Percentiles rank a stretch among this genome's conserved stretches.
Evolutionary conservation across 352 stramenopile species (phyloP).

Genomic region (Phytopythium mirpurense): DNA sequence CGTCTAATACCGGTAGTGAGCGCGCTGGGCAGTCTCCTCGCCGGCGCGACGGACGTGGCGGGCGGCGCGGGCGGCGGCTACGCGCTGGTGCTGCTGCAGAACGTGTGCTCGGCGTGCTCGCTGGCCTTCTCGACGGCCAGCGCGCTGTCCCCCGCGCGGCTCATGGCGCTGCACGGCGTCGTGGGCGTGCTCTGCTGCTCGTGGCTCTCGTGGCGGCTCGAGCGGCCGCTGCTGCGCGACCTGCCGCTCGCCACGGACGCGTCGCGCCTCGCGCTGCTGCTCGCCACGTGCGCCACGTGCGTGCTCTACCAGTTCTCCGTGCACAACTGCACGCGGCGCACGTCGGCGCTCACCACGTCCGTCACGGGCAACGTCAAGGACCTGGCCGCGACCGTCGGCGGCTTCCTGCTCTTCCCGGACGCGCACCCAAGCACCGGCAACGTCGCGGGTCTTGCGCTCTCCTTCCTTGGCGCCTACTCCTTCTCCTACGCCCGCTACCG

Average conservation of each 20-base stretch:
- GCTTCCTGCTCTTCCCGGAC: slow-evolving; percentile 58
- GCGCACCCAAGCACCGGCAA: slow-evolving; percentile 36
- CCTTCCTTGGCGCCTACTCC: slow-evolving; percentile 61
- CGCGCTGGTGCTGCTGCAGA: slow-evolving; percentile 58
- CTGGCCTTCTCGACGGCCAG: slow-evolving; percentile 69
- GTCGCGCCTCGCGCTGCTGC: slow-evolving; percentile 25
- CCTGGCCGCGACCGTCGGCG: slow-evolving; percentile 48
- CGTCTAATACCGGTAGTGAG: slow-evolving; percentile 33
- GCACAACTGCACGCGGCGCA: slow-evolving; percentile 60
- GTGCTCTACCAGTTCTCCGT: slow-evolving; percentile 74
- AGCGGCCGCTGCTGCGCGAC: slow-evolving; percentile 28
- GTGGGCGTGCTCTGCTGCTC: slow-evolving; percentile 40
- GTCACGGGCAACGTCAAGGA: slow-evolving; percentile 79
- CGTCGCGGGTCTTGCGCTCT: slow-evolving; percentile 50
- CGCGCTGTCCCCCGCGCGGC: slow-evolving; percentile 33
- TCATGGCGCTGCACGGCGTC: slow-evolving; percentile 55
- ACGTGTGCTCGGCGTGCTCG: slow-evolving; percentile 55
- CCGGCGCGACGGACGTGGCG: slow-evolving; percentile 49
- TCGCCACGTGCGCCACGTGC: slow-evolving; percentile 60
- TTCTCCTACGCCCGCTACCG: slow-evolving; percentile 74
- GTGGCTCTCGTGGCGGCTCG: slow-evolving; percentile 30
- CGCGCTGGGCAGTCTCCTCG: slow-evolving; percentile 44
- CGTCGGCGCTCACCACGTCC: slow-evolving; percentile 65
- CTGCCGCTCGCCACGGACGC: slow-evolving; percentile 25
- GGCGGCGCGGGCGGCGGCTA: slow-evolving; percentile 38